A percentile compares a stretch with the other conserved stretches of the same genome.
Evolutionary conservation across 192 early-diverging fungal species (phyloP).

Genomic region (Coemansia sp.): DNA sequence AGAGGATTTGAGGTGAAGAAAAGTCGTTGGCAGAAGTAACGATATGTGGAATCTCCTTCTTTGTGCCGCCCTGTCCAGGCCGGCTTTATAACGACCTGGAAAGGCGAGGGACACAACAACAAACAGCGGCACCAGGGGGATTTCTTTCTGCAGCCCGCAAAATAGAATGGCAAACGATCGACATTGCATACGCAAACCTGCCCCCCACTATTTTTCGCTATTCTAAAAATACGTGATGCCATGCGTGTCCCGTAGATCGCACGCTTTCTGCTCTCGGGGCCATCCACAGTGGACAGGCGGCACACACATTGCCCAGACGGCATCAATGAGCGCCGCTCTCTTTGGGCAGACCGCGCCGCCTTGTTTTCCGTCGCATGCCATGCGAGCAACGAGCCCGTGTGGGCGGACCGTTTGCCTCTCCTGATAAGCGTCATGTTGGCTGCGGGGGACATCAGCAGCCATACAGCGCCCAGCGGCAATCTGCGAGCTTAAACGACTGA

Average conservation of each 20-base stretch:
- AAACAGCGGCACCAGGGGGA: conserved; percentile 9
- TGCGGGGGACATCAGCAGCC: not conserved
- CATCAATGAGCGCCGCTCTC: not conserved
- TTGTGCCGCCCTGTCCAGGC: conserved; percentile 18
- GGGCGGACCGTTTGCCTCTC: not conserved
- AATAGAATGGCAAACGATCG: conserved; percentile 18
- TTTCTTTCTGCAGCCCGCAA: conserved; percentile 16
- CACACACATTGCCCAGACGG: not conserved
- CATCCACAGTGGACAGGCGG: not conserved
- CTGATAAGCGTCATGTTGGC: not conserved
- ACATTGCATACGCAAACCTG: conserved; percentile 16
- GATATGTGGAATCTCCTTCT: conserved; percentile 32
- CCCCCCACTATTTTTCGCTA: conserved; percentile 19
- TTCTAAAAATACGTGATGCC: conserved; percentile 22
- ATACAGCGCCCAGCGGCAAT: not conserved
- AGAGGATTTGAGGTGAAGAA: conserved; percentile 19
- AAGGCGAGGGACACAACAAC: conserved; percentile 26
- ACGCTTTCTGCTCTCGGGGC: conserved; percentile 9
- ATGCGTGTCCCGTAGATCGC: conserved; percentile 8
- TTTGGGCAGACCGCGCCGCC: not conserved
- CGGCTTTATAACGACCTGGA: conserved; percentile 36
- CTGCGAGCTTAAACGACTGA: not conserved
- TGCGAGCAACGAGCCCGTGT: not conserved
- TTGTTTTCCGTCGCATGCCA: not conserved
- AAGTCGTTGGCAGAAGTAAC: conserved; percentile 48